Percentiles rank a stretch among this genome's conserved stretches.
phyloP scores from a whole-genome alignment of 2,329 filamentous ascomycete species.

The Alternaria viburni region DNA sequence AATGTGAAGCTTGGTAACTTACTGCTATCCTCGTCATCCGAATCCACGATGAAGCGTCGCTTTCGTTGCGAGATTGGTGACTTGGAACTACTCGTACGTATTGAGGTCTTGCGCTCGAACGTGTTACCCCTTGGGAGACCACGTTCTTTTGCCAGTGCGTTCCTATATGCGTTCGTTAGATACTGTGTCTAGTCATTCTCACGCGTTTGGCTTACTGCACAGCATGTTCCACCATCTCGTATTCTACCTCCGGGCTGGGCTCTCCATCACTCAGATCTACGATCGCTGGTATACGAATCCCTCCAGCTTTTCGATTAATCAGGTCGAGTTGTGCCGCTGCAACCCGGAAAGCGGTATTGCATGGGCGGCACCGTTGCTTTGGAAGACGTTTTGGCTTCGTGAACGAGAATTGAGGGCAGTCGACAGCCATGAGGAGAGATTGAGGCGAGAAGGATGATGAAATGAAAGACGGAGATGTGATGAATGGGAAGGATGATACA shows the following conservation, averaged over 20 bases:
- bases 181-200: rapidly evolving
- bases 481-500: not conserved
- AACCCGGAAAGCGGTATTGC: not conserved
- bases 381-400: not conserved
- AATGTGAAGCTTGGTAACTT: not conserved
- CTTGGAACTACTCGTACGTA: not conserved
- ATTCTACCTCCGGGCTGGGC: not conserved
- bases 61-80: not conserved
- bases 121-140: not conserved
- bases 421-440: not conserved
- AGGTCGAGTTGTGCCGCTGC: not conserved
- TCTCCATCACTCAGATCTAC: not conserved
- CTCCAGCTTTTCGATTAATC: not conserved
- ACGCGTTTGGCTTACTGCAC: not conserved
- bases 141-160: not conserved
- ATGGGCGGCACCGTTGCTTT: not conserved
- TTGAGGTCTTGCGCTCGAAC: not conserved
- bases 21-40: not conserved
- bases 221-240: not conserved
- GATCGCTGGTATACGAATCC: not conserved
- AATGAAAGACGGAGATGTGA: not conserved
- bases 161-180: not conserved
- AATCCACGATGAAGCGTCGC: not conserved
- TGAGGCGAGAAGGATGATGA: not conserved
- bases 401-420: not conserved